Conservation (phyloP, 2,329 filamentous ascomycete species). For the Apiospora malaysiana region DNA sequence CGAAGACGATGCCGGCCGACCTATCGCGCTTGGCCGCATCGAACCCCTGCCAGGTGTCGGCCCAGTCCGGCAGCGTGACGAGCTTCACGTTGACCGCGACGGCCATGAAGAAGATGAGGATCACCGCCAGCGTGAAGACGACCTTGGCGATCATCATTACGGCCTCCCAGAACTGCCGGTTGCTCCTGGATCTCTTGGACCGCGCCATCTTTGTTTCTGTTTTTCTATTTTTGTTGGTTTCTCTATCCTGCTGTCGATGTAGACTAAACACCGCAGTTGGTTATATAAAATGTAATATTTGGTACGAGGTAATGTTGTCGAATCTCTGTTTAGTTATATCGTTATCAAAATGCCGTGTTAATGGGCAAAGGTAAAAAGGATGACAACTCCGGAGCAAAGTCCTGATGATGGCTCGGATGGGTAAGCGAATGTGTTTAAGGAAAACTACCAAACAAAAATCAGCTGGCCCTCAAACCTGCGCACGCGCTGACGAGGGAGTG, state of each 20-base stretch:
- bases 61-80: conserved; percentile 2
- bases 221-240: not conserved
- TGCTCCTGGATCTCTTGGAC: not conserved
- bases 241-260: not conserved
- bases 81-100: not conserved
- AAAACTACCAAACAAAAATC: too few relatives aligned
- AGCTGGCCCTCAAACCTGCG: too few relatives aligned
- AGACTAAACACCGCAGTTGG: too few relatives aligned
- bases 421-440: too few relatives aligned
- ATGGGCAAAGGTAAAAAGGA: too few relatives aligned
- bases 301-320: too few relatives aligned
- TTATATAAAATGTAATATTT: too few relatives aligned
- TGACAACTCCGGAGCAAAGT: too few relatives aligned
- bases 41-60: conserved; percentile 4
- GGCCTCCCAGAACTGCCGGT: not conserved
- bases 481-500: too few relatives aligned
- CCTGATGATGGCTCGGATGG: too few relatives aligned
- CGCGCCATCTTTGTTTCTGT: not conserved
- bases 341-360: too few relatives aligned
- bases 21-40: not conserved
- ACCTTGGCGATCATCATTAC: not conserved
- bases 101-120: conserved; percentile 15
- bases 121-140: not conserved
- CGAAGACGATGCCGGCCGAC: not conserved
- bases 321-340: too few relatives aligned